A percentile compares a stretch with the other conserved stretches of the same genome.
Conservation (phyloP, 108 stramenopile genomes). For the Parietichytrium sp. region DNA sequence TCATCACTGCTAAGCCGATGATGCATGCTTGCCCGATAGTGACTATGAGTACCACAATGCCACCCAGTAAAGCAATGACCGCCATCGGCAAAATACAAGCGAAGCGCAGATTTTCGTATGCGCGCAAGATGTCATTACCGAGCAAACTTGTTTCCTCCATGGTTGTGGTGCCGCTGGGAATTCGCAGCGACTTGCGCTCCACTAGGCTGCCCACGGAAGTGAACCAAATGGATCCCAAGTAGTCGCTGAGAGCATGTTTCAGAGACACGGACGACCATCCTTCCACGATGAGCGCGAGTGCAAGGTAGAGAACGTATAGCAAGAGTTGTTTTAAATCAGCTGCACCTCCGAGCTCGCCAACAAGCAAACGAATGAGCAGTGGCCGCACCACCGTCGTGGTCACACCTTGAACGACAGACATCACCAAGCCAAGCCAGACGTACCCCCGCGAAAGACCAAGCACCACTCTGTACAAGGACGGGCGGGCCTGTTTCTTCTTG, state of each 20-base stretch:
- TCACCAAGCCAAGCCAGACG: not conserved
- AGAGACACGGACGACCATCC: slow-evolving; percentile 14
- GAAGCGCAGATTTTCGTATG: not conserved
- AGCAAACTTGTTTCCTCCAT: slow-evolving; percentile 10
- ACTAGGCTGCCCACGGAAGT: not conserved
- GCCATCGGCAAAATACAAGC: slow-evolving; percentile 1
- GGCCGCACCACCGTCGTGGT: not conserved
- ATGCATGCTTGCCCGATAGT: slow-evolving; percentile 8
- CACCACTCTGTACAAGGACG: not conserved
- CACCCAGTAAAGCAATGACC: not conserved
- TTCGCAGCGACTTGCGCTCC: not conserved
- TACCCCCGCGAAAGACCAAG: not conserved
- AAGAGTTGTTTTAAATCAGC: not conserved
- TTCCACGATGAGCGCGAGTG: not conserved
- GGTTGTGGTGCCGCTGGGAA: not conserved
- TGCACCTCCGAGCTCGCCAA: not conserved
- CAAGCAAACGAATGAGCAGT: slow-evolving; percentile 3
- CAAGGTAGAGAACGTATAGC: not conserved
- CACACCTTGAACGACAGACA: slow-evolving; percentile 10
- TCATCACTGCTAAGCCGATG: not conserved
- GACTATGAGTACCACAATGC: not conserved
- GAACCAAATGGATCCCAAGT: slow-evolving; percentile 6
- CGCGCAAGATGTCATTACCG: slow-evolving; percentile 4
- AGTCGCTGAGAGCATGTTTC: slow-evolving; percentile 7
- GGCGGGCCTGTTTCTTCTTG: too few species aligned